phyloP scores from a whole-genome alignment of 176 grass and related monocot species.

The Bolboschoenus planiculmis region DNA sequence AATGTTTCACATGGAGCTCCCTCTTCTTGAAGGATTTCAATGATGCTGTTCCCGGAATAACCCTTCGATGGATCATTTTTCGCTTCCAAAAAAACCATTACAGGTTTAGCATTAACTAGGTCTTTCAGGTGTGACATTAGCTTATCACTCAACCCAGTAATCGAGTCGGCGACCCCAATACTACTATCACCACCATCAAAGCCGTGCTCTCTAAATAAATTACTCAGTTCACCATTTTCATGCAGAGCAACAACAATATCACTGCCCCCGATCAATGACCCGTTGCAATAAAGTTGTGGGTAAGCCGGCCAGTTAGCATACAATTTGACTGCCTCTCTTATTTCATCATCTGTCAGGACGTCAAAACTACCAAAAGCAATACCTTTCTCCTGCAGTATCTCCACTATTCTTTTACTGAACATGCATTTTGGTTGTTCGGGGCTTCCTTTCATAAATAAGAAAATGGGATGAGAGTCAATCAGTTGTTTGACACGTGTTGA shows the following conservation, averaged over 20 bases:
- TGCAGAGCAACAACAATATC: constrained; percentile 35
- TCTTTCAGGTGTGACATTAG: constrained; percentile 9
- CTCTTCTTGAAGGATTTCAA: constrained; percentile 24
- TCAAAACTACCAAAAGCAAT: constrained; percentile 30
- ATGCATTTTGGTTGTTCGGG: not conserved
- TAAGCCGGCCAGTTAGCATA: constrained; percentile 28
- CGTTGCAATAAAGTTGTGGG: constrained; percentile 32
- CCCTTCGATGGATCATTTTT: not conserved
- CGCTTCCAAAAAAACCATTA: constrained; percentile 29
- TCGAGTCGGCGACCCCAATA: not conserved
- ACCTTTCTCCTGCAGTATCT: constrained; percentile 3
- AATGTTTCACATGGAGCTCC: constrained; percentile 19
- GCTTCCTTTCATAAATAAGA: not conserved
- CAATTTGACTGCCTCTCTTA: constrained; percentile 29
- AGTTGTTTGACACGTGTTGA: not conserved
- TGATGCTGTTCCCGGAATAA: not conserved
- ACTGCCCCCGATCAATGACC: constrained; percentile 26
- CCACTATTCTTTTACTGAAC: not conserved
- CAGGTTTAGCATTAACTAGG: constrained; percentile 27
- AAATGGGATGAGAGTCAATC: not conserved
- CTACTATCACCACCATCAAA: not conserved
- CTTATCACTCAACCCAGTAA: constrained; percentile 3
- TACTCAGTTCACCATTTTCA: constrained; percentile 28
- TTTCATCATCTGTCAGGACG: constrained; percentile 19
- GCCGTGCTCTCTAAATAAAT: constrained; percentile 15